Evolutionary conservation across 2,329 filamentous ascomycete species (phyloP).

Genomic region (Diplodia scrobiculata): DNA sequence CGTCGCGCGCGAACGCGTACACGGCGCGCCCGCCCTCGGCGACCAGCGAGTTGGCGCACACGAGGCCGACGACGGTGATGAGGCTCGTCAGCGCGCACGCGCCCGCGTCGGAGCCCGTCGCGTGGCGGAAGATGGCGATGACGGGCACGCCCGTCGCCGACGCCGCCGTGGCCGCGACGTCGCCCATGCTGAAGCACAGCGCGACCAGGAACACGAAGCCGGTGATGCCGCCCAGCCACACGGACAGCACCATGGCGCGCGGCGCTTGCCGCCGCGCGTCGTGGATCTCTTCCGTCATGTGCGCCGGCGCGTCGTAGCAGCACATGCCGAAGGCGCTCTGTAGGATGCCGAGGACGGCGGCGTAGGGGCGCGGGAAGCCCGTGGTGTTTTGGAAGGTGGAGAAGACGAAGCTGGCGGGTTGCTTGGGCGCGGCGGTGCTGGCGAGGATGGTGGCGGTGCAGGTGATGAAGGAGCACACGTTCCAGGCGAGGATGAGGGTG

Average conservation of each 20-base stretch:
- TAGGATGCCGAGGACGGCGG: conserved; percentile 57
- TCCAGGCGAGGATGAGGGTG: conserved; percentile 56
- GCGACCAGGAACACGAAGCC: conserved; percentile 54
- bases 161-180: conserved; percentile 51
- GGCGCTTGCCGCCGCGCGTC: conserved; percentile 56
- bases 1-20: conserved; percentile 55
- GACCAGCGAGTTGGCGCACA: conserved; percentile 51
- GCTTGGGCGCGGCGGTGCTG: conserved; percentile 53
- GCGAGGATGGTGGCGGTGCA: conserved; percentile 57
- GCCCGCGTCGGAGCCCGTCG: conserved; percentile 41
- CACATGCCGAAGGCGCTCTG: conserved; percentile 60
- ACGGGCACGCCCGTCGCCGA: conserved; percentile 56
- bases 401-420: conserved; percentile 59
- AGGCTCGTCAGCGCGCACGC: conserved; percentile 49
- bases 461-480: conserved; percentile 56
- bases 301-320: conserved; percentile 54
- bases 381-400: conserved; percentile 58
- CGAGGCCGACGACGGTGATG: conserved; percentile 54
- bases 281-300: conserved; percentile 61
- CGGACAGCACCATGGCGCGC: conserved; percentile 51
- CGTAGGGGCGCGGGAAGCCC: conserved; percentile 55
- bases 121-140: conserved; percentile 57
- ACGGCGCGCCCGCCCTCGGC: conserved; percentile 53
- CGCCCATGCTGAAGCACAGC: conserved; percentile 56
- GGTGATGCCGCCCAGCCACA: conserved; percentile 50